Percentiles rank a stretch among this genome's conserved stretches.
Evolutionary conservation across 139 green algal species (phyloP).

Genomic region (Closterium sp.): DNA sequence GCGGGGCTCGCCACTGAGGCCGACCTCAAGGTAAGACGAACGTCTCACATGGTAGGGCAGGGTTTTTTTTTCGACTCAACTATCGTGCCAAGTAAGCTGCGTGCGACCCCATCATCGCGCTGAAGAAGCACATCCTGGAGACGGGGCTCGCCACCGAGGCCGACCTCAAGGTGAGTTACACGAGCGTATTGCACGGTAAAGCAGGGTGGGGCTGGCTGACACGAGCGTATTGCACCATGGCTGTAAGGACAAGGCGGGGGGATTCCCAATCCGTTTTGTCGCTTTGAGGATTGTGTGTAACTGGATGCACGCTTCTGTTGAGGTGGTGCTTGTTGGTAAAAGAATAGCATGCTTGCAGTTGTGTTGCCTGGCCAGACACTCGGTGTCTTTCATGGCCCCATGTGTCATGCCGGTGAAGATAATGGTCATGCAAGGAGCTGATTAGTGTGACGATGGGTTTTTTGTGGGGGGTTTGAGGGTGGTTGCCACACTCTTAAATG

Average conservation of each 20-base stretch:
- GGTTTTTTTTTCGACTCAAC: no score
- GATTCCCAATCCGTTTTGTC: no score
- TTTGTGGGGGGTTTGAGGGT: neutral
- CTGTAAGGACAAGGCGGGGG: no score
- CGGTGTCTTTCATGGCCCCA: neutral
- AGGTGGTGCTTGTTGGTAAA: no score
- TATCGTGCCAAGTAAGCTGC: slow-evolving; percentile 8
- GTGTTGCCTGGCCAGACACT: neutral
- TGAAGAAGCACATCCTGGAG: no score
- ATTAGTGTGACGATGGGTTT: neutral
- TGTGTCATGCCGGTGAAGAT: no score
- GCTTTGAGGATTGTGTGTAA: neutral
- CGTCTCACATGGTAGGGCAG: no score
- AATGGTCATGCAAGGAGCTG: neutral
- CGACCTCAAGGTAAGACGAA: slow-evolving; percentile 37
- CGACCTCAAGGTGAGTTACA: slow-evolving; percentile 11
- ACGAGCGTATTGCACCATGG: no score
- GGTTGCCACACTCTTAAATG: neutral
- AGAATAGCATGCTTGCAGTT: neutral
- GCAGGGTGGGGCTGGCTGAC: no score
- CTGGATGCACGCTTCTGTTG: neutral
- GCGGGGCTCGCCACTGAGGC: slow-evolving; percentile 47
- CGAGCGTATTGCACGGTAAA: no score
- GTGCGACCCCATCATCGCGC: slow-evolving; percentile 84
- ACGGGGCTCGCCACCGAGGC: slow-evolving; percentile 45